Evolutionary conservation across 139 green algal genomes (phyloP).

Genomic region (Micractinium conductrix): DNA sequence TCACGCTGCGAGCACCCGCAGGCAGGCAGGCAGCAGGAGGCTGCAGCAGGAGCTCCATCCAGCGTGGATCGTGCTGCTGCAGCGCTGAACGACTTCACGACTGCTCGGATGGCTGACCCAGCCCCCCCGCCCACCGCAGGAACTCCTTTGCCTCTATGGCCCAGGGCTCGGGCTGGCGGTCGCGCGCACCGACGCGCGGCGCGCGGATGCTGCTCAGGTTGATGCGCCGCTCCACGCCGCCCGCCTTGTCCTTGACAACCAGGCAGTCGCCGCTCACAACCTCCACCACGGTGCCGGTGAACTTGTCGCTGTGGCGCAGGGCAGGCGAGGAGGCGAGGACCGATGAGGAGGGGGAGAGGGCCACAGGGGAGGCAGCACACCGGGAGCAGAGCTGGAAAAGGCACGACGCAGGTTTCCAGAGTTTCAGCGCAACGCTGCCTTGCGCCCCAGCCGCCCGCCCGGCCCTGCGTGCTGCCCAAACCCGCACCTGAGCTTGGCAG

Average conservation of each 20-base stretch:
- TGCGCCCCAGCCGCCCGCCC: no score
- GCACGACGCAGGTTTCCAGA: no score
- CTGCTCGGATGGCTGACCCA: no score
- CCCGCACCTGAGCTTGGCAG: conserved; percentile 67
- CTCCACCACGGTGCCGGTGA: conserved; percentile 86
- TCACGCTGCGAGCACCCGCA: neutral
- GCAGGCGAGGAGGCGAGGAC: neutral
- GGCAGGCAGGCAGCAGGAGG: neutral
- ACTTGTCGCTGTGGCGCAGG: conserved; percentile 56
- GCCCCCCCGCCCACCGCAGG: conserved; percentile 60
- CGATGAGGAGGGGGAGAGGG: neutral
- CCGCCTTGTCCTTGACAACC: conserved; percentile 77
- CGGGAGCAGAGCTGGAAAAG: neutral
- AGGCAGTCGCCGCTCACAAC: conserved; percentile 93
- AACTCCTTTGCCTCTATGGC: conserved; percentile 93
- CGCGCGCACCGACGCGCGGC: conserved; percentile 73
- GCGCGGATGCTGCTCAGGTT: conserved; percentile 88
- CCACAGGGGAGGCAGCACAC: neutral
- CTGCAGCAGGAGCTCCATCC: neutral
- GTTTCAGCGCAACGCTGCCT: no score
- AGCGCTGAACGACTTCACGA: no score
- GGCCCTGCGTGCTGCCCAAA: no score
- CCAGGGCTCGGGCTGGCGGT: conserved; percentile 78
- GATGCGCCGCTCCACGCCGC: conserved; percentile 79
- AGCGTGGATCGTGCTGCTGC: neutral